Percentiles rank a stretch among this genome's conserved stretches.
Evolutionary conservation across 352 stramenopile species (phyloP).

Genomic region (Phytophthora litchii): DNA sequence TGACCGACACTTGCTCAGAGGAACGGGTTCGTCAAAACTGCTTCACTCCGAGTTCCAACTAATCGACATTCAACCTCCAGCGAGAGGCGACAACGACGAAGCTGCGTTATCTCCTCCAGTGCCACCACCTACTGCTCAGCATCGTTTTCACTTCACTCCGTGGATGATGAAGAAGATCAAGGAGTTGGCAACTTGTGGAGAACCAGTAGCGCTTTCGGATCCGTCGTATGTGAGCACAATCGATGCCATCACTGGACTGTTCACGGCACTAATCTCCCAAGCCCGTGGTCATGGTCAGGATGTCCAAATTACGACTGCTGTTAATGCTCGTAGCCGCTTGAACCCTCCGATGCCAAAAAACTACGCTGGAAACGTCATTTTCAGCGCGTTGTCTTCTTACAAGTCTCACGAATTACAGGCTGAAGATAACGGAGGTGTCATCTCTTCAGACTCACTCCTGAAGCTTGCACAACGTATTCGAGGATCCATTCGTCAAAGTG

Average conservation of each 20-base stretch:
- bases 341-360: slow-evolving; percentile 44
- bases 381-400: slow-evolving; percentile 53
- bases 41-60: slow-evolving; percentile 53
- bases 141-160: slow-evolving; percentile 49
- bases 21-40: slow-evolving; percentile 25
- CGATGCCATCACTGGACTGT: slow-evolving; percentile 57
- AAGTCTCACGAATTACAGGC: slow-evolving; percentile 29
- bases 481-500: slow-evolving; percentile 22
- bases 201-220: neutral
- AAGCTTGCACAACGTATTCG: slow-evolving; percentile 42
- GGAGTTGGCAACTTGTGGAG: slow-evolving; percentile 12
- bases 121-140: slow-evolving; percentile 28
- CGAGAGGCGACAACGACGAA: neutral
- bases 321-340: slow-evolving; percentile 59
- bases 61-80: neutral
- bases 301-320: slow-evolving; percentile 50
- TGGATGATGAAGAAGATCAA: slow-evolving; percentile 49
- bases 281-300: slow-evolving; percentile 49
- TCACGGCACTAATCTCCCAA: slow-evolving; percentile 52
- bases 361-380: slow-evolving; percentile 62
- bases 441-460: slow-evolving; percentile 15
- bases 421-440: slow-evolving; percentile 2
- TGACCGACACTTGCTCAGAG: slow-evolving; percentile 43
- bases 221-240: slow-evolving; percentile 58
- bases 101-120: neutral